Percentiles rank a stretch among this genome's conserved stretches.
phyloP scores from a whole-genome alignment of 176 grass and related monocot genomes.

The Musa acuminata region DNA sequence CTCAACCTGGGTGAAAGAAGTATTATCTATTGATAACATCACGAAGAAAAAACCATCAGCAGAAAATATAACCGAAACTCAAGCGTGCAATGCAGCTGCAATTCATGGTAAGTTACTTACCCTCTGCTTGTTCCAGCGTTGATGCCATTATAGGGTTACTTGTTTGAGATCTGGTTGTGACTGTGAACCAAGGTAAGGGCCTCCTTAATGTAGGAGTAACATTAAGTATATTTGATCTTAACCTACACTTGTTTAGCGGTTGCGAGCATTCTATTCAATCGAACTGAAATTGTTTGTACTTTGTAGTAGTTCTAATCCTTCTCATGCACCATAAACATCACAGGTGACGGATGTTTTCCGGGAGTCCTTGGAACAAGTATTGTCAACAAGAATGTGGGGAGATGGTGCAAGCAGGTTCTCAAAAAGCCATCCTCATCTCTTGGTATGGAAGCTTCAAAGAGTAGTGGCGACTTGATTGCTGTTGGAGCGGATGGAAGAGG shows the following conservation, averaged over 20 bases:
- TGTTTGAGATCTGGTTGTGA: too few species aligned
- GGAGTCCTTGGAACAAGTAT: constrained; percentile 19
- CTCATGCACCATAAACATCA: constrained; percentile 1
- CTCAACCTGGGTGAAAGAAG: constrained; percentile 45
- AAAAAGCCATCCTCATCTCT: constrained; percentile 12
- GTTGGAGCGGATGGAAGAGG: constrained; percentile 74
- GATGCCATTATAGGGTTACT: too few species aligned
- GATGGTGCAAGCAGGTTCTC: constrained; percentile 49
- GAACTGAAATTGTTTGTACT: too few species aligned
- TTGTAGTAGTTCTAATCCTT: neutral
- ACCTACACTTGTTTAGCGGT: too few species aligned
- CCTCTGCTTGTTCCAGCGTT: neutral
- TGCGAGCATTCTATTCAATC: too few species aligned
- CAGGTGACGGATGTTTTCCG: constrained; percentile 30
- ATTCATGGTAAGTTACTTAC: constrained; percentile 38
- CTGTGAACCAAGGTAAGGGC: too few species aligned
- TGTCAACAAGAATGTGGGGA: constrained; percentile 39
- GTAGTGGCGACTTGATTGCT: constrained; percentile 58
- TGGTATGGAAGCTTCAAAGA: constrained; percentile 17
- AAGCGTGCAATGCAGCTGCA: constrained; percentile 39
- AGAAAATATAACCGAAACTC: constrained; percentile 27
- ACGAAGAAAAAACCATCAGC: constrained; percentile 40
- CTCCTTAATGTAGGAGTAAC: too few species aligned
- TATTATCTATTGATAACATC: constrained; percentile 46
- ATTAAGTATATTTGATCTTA: too few species aligned